Base-by-base conservation (phyloP, 176 grass and related monocot genomes). In the Cymbopogon citratus region DNA sequence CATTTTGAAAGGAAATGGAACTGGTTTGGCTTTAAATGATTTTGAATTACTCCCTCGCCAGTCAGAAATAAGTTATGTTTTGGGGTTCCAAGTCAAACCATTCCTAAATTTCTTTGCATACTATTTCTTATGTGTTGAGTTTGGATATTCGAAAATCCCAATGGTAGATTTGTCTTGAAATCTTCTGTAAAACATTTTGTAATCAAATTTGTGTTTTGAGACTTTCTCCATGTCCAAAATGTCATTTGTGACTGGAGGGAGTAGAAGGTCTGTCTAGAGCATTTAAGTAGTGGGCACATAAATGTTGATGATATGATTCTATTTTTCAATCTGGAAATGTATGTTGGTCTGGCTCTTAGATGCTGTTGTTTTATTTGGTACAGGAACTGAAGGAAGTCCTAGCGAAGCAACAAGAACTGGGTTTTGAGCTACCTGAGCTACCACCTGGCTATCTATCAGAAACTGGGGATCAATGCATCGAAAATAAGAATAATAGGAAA, bases 301-400 rank as follows among this genome's bases (percentile, higher is more conserved):
- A 71, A 21, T n/a, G 27, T 68, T 63, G 69, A 81, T 66, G 18
- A 66, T 31, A 41, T 21, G 28, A 6, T 66, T 85, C 39, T 28
- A 74, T n/a, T 85, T 86, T 73, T 90, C 31, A 21, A 62, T 83
- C 18, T 66, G 26, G 25, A 34, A 66, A 46, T 38, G 33, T 69
- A 74, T 36, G 28, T 61, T 63, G 40, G 13, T 72, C 49, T 63
- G 23, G 81, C 44, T 72, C 56, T 78, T 75, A 60, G 21, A 33
- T 59, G 48, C 27, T 25, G 29, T 18, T 63, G 9, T 88, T 76
- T 88, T 69, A 31, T 87, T 46, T 78, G 80, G 15, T 87, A 63
- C 88, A 95, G 97, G 89, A 99, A 89, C 83, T 99, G 60, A 95
- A 99, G 81, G 77, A 90, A 87, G 61, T 99, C 62, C 36, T 99